Conservation (phyloP, 2,329 filamentous ascomycete species). For the Pseudogymnoascus sp. region DNA sequence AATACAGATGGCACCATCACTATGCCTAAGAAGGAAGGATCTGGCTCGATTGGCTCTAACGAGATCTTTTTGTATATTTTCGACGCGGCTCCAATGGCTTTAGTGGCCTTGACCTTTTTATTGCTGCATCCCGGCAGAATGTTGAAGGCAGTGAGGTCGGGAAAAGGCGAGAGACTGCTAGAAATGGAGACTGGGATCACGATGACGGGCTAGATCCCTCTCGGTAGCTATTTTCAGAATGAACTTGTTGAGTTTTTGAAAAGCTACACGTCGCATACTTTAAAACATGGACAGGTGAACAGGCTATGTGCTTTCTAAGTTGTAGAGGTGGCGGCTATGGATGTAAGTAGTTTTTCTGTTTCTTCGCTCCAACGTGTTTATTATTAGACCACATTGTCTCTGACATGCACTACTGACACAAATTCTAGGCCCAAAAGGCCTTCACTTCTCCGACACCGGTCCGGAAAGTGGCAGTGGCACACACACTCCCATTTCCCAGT, state of each 20-base stretch:
- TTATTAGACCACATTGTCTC: slow-evolving; percentile 28
- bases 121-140: slow-evolving; percentile 3
- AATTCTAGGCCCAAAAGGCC: background rate
- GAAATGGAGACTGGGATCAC: slow-evolving; percentile 35
- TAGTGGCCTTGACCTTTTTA: background rate
- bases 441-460: background rate
- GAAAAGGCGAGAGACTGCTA: slow-evolving; percentile 28
- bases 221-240: background rate
- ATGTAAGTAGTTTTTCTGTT: slow-evolving; percentile 28
- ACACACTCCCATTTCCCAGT: slow-evolving; percentile 31
- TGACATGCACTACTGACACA: slow-evolving; percentile 16
- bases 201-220: slow-evolving; percentile 33
- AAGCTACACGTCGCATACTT: slow-evolving; percentile 37
- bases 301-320: slow-evolving; percentile 40
- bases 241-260: background rate
- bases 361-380: background rate
- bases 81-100: slow-evolving; percentile 3
- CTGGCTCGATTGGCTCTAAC: background rate
- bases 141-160: slow-evolving; percentile 19
- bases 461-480: slow-evolving; percentile 19
- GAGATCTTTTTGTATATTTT: slow-evolving; percentile 10
- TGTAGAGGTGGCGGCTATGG: slow-evolving; percentile 44
- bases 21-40: background rate
- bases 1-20: background rate
- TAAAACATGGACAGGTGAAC: slow-evolving; percentile 44